Evolutionary conservation across 768 basidiomycete genomes (phyloP), one percentile per base, ranked within the genome.

Genomic region (Lanmaoa rubissima): DNA sequence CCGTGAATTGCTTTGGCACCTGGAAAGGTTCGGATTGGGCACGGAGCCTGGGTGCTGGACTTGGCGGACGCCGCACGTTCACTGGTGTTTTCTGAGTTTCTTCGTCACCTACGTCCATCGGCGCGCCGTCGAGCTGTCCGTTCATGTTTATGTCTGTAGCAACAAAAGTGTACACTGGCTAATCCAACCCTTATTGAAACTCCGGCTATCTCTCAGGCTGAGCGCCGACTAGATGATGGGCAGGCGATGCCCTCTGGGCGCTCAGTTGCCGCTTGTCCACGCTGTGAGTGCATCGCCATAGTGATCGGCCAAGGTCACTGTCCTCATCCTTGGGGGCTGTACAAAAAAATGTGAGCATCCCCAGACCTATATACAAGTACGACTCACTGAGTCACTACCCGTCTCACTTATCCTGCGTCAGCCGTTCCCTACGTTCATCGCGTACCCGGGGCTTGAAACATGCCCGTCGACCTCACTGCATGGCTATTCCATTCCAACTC

Each of bases 401-500:
- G 17, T 32, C 53, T 21, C 21, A 6, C 21, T 54, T 16, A 14
- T 9, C 51, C 28, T 39, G 19, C 28, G 8, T n/a, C 35, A 38
- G 39, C 54, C 55, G 40, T 58, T 16, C 26, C 44, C 47, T 26
- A 40, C 55, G 48, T 35, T 11, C 48, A 47, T 21, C 58, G 51
- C 49, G 38, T 41, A 49, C 26, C 10, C 21, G 43, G 21, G 41
- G 36, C 35, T 12, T 4, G 43, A 50, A 43, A 53, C 45, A 82
- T 80, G 81, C 61, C 70, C 3, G 74, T 78, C 68, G 77, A 76
- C 42, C 71, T 80, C 64, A 74, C 71, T 53, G 72, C 74, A 34
- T 69, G 79, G 46, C 69, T 85, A 46, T 78, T 81, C 45, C 79
- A 77, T 28, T 78, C 82, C n/a, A 75, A 62, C 36, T 79, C 74